Evolutionary conservation across 2,329 filamentous ascomycete species (phyloP).

Genomic region (Fusarium aywerte): DNA sequence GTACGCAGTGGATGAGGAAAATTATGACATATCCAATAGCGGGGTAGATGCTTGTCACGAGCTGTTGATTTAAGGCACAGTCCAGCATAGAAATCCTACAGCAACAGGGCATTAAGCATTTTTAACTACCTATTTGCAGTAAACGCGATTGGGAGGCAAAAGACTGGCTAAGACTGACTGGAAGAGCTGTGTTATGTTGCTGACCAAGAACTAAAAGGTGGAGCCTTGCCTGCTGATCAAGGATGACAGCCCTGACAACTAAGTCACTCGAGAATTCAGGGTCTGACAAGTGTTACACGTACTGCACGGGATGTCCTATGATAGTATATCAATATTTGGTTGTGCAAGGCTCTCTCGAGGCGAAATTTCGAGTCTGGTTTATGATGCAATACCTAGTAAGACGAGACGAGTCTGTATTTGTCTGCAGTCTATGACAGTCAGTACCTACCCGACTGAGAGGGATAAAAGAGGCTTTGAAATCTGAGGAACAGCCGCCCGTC

Average conservation of each 20-base stretch:
- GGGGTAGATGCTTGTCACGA: conserved; percentile 31
- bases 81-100: not conserved
- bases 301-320: not conserved
- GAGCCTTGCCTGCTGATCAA: conserved; percentile 34
- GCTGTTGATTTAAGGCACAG: conserved; percentile 13
- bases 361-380: not conserved
- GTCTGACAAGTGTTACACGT: conserved; percentile 9
- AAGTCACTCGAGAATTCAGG: conserved; percentile 18
- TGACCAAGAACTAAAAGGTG: conserved; percentile 23
- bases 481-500: conserved; percentile 1
- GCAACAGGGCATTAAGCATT: not conserved
- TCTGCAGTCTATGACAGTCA: not conserved
- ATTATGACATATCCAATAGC: conserved; percentile 33
- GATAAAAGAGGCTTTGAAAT: conserved; percentile 36
- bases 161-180: not conserved
- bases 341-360: not conserved
- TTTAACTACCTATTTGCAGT: not conserved
- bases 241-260: conserved; percentile 26
- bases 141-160: conserved; percentile 10
- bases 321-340: not conserved
- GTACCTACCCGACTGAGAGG: not conserved
- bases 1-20: not conserved
- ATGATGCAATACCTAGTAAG: conserved; percentile 14
- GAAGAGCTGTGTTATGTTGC: conserved; percentile 2
- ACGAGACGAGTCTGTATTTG: not conserved